phyloP scores from a whole-genome alignment of 2,329 filamentous ascomycete genomes.

The Didymella glomerata region DNA sequence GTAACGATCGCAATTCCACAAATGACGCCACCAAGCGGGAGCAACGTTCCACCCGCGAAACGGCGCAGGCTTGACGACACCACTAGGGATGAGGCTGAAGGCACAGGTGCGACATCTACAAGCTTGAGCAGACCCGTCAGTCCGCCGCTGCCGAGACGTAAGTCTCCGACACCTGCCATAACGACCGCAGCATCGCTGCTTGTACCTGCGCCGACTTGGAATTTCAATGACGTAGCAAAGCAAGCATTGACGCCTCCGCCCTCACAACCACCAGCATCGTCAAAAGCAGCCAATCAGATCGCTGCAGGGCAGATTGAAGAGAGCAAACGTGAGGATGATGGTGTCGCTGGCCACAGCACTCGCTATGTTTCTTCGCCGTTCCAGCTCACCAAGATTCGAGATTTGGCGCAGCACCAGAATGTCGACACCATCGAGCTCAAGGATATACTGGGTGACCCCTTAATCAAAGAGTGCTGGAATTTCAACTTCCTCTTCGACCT shows the following conservation, averaged over 20 bases:
- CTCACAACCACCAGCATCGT: neutral
- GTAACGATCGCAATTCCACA: neutral
- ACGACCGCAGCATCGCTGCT: neutral
- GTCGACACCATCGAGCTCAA: conserved; percentile 69
- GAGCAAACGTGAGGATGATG: neutral
- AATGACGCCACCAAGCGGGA: conserved; percentile 22
- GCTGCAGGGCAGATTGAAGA: neutral
- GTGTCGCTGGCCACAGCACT: neutral
- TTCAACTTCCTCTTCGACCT: conserved; percentile 74
- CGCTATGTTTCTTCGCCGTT: conserved; percentile 68
- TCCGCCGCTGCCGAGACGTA: conserved; percentile 35
- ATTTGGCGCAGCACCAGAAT: conserved; percentile 69
- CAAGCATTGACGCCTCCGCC: conserved; percentile 12
- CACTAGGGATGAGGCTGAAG: neutral
- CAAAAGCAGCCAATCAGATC: neutral
- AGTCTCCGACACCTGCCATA: conserved; percentile 2
- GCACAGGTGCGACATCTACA: conserved; percentile 9
- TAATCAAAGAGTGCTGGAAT: conserved; percentile 76
- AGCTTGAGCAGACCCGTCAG: conserved; percentile 36
- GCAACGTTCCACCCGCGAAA: conserved; percentile 32
- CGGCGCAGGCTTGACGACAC: conserved; percentile 34
- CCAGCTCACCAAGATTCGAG: conserved; percentile 73
- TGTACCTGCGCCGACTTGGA: conserved; percentile 23
- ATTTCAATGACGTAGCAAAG: conserved; percentile 29
- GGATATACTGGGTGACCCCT: conserved; percentile 76